Evolutionary conservation across 192 early-diverging fungal species (phyloP).

Genomic region (Podila horticola): DNA sequence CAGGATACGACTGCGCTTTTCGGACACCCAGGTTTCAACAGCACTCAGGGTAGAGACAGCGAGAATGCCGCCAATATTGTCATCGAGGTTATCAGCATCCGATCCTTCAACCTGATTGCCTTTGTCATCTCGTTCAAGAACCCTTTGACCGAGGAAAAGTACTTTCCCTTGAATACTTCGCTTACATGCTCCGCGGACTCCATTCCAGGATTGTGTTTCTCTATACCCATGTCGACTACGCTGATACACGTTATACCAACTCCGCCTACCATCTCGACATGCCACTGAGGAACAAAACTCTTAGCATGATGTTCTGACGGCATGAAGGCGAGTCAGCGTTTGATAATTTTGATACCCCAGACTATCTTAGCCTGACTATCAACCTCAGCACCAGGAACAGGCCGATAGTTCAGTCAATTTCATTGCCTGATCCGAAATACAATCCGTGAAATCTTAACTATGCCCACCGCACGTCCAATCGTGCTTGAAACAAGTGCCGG

Average conservation of each 20-base stretch:
- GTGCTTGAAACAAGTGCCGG: too few relatives aligned
- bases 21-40: background rate
- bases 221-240: too few relatives aligned
- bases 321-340: background rate
- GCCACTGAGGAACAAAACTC: too few relatives aligned
- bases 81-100: background rate
- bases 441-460: background rate
- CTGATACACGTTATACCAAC: too few relatives aligned
- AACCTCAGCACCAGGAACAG: too few relatives aligned
- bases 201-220: too few relatives aligned
- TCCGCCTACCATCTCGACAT: too few relatives aligned
- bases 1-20: too few relatives aligned
- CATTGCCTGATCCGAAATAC: background rate
- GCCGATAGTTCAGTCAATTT: background rate
- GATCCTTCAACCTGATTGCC: background rate
- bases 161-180: background rate
- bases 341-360: background rate
- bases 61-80: background rate
- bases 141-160: too few relatives aligned
- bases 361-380: background rate
- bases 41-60: background rate
- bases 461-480: background rate
- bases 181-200: background rate
- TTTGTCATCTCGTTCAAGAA: too few relatives aligned
- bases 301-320: too few relatives aligned